Conservation (phyloP, 2,329 filamentous ascomycete genomes). For the Botrytis elliptica region DNA sequence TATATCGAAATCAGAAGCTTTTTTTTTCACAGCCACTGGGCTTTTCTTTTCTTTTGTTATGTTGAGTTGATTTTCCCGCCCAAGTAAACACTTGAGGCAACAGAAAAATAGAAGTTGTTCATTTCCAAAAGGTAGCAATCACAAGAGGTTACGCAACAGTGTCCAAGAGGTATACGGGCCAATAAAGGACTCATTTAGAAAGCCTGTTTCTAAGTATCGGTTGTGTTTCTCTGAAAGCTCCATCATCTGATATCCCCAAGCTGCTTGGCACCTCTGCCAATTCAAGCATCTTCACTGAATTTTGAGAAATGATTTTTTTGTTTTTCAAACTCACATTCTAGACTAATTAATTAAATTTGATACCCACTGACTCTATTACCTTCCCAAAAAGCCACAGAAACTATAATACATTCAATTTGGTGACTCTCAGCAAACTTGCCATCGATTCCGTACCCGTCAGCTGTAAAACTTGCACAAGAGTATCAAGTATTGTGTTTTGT, state of each 20-base stretch:
- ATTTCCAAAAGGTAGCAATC: neutral
- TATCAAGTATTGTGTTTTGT: neutral
- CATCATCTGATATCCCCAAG: neutral
- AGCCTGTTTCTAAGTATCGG: neutral
- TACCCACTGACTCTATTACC: neutral
- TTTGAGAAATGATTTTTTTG: neutral
- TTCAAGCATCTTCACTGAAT: neutral
- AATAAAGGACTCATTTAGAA: neutral
- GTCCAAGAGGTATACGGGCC: neutral
- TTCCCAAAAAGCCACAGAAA: slow-evolving; percentile 7
- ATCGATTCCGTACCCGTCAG: neutral
- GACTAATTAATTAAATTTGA: slow-evolving; percentile 7
- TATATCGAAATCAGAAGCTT: neutral
- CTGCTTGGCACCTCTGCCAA: neutral
- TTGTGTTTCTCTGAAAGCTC: neutral
- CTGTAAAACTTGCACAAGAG: slow-evolving; percentile 11
- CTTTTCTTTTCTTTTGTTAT: neutral
- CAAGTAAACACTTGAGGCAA: neutral
- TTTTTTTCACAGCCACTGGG: neutral
- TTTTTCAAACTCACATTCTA: neutral
- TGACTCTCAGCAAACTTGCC: slow-evolving; percentile 13
- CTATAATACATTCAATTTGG: slow-evolving; percentile 10
- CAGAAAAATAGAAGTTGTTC: neutral
- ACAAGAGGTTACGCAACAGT: no score
- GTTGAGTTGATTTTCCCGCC: neutral